phyloP scores from a whole-genome alignment of 2,329 filamentous ascomycete genomes.

The Botryotinia narcissicola region DNA sequence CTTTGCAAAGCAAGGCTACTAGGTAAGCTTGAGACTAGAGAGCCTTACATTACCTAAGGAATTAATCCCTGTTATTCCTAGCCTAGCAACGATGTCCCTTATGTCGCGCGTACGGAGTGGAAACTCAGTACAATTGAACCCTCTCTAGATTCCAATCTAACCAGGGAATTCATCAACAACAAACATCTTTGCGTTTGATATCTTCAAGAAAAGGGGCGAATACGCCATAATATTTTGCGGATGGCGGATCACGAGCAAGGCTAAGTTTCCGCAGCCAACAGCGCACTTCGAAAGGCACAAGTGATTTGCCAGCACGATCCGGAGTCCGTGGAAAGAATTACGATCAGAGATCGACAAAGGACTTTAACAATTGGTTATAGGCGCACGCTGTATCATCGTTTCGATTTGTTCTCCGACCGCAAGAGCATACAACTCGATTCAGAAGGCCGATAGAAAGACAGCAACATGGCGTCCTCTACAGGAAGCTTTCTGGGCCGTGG shows the following conservation, averaged over 20 bases:
- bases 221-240: constrained; percentile 11
- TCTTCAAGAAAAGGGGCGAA: constrained; percentile 8
- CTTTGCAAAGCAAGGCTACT: neutral
- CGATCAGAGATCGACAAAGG: neutral
- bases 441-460: neutral
- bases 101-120: constrained; percentile 11
- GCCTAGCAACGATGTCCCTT: constrained; percentile 7
- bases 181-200: neutral
- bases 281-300: constrained; percentile 15
- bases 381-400: neutral
- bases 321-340: constrained; percentile 4
- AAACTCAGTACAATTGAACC: neutral
- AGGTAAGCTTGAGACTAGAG: constrained; percentile 1
- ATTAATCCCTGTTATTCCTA: constrained; percentile 11
- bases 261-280: constrained; percentile 19
- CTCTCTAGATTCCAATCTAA: constrained; percentile 8
- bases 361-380: neutral
- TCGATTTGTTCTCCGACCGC: neutral
- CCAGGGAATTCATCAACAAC: neutral
- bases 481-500: constrained; percentile 65
- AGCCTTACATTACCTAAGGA: constrained; percentile 13
- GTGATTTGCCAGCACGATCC: constrained; percentile 7
- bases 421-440: neutral
- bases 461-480: constrained; percentile 35
- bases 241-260: constrained; percentile 22